Conservation (phyloP, 768 basidiomycete genomes). For the Mycena indigotica region DNA sequence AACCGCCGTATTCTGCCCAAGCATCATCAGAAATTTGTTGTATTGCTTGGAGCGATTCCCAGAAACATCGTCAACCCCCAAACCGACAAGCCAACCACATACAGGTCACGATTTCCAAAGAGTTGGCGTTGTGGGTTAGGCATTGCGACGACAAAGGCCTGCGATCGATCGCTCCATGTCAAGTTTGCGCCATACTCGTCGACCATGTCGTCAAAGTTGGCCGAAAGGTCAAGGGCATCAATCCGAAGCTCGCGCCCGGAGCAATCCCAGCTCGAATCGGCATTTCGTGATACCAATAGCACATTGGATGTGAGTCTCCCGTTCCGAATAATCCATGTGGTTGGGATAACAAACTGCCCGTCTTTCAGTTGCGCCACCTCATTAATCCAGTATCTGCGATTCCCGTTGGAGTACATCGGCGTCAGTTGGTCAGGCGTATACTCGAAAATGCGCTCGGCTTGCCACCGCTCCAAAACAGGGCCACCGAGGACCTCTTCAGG, state of each 20-base stretch:
- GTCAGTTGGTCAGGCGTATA: not conserved
- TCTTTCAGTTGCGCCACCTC: not conserved
- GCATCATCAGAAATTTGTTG: slow-evolving; percentile 39
- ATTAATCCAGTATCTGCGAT: not conserved
- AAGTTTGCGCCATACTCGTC: slow-evolving; percentile 4
- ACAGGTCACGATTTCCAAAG: not conserved
- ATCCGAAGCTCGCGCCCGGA: not conserved
- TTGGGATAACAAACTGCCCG: not conserved
- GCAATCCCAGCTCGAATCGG: slow-evolving; percentile 6
- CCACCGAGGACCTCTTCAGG: slow-evolving; percentile 31
- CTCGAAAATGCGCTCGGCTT: slow-evolving; percentile 24
- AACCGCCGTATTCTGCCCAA: slow-evolving; percentile 30
- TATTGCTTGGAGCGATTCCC: slow-evolving; percentile 29
- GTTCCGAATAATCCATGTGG: not conserved
- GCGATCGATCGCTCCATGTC: not conserved
- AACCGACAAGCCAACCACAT: not conserved
- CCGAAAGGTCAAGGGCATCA: slow-evolving; percentile 3
- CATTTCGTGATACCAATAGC: not conserved
- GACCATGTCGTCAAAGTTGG: slow-evolving; percentile 5
- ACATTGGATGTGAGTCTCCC: slow-evolving; percentile 6
- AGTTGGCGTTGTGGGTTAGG: not conserved
- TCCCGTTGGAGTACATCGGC: not conserved
- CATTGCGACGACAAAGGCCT: not conserved
- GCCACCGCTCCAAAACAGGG: slow-evolving; percentile 35
- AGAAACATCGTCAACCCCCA: slow-evolving; percentile 21